Conservation (phyloP, 225 moss, liverwort and hornwort species). For the Ulota crispa region DNA sequence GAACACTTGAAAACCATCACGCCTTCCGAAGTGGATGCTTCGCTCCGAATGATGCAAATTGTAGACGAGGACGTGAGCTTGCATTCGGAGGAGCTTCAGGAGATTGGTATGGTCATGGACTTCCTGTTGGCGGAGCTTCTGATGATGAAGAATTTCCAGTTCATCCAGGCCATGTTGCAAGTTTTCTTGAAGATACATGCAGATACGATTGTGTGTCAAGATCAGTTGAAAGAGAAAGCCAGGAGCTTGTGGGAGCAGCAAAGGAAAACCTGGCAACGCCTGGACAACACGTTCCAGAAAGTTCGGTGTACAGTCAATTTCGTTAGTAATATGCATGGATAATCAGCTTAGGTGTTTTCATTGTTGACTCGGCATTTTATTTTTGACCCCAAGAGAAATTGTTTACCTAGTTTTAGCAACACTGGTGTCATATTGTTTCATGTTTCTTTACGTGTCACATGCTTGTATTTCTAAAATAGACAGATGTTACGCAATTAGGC, state of each 20-base stretch:
- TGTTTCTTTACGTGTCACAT: not conserved
- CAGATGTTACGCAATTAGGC: not conserved
- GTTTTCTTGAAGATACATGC: slow-evolving; percentile 94
- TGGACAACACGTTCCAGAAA: slow-evolving; percentile 84
- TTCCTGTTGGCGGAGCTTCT: slow-evolving; percentile 70
- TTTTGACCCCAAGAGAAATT: not conserved
- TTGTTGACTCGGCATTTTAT: not conserved
- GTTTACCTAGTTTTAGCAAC: not conserved
- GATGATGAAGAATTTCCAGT: slow-evolving; percentile 84
- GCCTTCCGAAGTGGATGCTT: slow-evolving; percentile 83
- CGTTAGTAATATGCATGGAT: slow-evolving; percentile 61
- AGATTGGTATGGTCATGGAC: slow-evolving; percentile 77
- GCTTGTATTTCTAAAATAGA: not conserved
- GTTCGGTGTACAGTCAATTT: slow-evolving; percentile 79
- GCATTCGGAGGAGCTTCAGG: slow-evolving; percentile 58
- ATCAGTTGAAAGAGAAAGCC: slow-evolving; percentile 68
- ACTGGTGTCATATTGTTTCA: not conserved
- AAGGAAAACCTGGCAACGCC: slow-evolving; percentile 68
- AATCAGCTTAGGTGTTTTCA: slow-evolving; percentile 3
- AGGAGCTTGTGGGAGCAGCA: slow-evolving; percentile 71
- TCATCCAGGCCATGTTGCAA: slow-evolving; percentile 80
- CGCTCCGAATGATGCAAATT: slow-evolving; percentile 86
- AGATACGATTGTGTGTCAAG: slow-evolving; percentile 60
- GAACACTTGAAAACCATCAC: slow-evolving; percentile 63
- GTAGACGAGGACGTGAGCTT: slow-evolving; percentile 53